Conservation (phyloP, 345 rosid genomes). For the Eucalyptus grandis region DNA sequence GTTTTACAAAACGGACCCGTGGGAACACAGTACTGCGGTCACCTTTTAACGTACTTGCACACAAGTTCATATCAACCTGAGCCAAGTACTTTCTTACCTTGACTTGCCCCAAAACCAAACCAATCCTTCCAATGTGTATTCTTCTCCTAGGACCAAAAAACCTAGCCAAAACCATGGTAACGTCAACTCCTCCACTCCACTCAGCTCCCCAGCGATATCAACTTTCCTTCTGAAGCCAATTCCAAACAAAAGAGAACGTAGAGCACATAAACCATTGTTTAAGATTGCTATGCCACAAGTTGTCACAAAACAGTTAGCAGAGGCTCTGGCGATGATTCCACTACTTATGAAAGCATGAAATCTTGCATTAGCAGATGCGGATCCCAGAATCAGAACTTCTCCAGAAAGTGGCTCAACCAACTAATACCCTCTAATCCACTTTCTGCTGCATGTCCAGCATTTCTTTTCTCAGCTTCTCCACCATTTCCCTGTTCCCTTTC, state of each 20-base stretch:
- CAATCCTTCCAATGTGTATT: not conserved
- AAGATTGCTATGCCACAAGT: not conserved
- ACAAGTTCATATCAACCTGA: not conserved
- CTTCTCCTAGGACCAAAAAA: not conserved
- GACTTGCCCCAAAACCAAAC: not conserved
- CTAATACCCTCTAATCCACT: not conserved
- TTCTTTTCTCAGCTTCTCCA: conserved; percentile 39
- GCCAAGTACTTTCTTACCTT: not conserved
- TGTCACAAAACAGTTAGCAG: not conserved
- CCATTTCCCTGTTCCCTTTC: conserved; percentile 45
- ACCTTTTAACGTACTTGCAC: not conserved
- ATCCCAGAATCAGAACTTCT: not conserved
- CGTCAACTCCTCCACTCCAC: not conserved
- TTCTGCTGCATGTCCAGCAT: conserved; percentile 25
- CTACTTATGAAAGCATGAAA: not conserved
- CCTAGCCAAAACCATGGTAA: not conserved
- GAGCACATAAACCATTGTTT: not conserved
- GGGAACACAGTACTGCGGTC: not conserved
- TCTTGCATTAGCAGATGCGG: not conserved
- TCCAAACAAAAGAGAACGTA: not conserved
- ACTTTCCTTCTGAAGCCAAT: not conserved
- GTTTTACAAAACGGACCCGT: not conserved
- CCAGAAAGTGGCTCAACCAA: not conserved
- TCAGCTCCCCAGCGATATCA: not conserved
- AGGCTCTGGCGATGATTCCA: not conserved